Conservation (phyloP, 108 stramenopile genomes). For the Discostella pseudostelligera region DNA sequence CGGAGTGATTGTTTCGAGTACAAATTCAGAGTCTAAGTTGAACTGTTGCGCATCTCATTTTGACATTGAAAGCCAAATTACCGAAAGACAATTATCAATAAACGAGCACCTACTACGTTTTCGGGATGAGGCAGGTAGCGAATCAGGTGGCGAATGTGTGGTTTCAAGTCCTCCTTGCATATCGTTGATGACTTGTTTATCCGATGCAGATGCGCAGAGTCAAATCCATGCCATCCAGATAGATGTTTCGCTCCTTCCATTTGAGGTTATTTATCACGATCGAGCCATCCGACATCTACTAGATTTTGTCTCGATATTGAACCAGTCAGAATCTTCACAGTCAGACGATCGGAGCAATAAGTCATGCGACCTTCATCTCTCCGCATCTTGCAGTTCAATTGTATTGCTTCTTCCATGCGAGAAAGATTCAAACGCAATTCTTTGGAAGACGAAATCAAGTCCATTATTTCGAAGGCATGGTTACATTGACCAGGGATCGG, state of each 20-base stretch:
- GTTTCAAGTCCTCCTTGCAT: conserved; percentile 61
- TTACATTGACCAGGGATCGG: conserved; percentile 15
- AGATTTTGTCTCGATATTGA: conserved; percentile 11
- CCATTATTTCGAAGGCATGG: conserved; percentile 33
- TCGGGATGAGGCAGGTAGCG: conserved; percentile 24
- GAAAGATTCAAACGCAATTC: background rate
- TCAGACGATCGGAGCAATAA: background rate
- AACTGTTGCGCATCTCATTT: conserved; percentile 54
- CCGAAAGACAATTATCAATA: conserved; percentile 1
- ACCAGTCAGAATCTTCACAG: conserved; percentile 6
- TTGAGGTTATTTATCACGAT: conserved; percentile 51
- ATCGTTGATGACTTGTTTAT: conserved; percentile 22
- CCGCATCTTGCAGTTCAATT: conserved; percentile 27
- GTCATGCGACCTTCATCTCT: conserved; percentile 2
- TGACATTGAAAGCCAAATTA: conserved; percentile 66
- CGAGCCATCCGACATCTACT: conserved; percentile 42
- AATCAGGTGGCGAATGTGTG: background rate
- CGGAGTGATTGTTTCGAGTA: conserved; percentile 32
- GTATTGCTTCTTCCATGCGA: conserved; percentile 24
- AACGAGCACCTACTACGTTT: conserved; percentile 28
- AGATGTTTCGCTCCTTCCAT: conserved; percentile 45
- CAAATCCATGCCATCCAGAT: conserved; percentile 10
- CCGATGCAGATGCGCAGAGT: background rate
- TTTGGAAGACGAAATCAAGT: background rate
- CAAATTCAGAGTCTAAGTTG: conserved; percentile 37